Evolutionary conservation across 2,329 filamentous ascomycete genomes (phyloP).

Genomic region (Penicillium sp.): DNA sequence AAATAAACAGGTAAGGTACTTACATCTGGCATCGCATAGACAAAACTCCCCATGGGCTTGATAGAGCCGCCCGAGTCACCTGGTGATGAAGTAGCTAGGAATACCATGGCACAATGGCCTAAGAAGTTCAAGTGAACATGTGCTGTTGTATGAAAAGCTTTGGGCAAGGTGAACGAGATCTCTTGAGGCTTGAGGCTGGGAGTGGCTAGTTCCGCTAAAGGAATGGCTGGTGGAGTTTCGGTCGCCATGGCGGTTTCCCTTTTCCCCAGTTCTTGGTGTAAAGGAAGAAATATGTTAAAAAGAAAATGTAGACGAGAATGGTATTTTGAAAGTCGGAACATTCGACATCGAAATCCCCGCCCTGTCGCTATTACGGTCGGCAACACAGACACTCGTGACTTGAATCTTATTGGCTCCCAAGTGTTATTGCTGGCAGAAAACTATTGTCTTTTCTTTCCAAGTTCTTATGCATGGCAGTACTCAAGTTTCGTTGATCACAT

Average conservation of each 20-base stretch:
- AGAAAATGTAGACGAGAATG: neutral
- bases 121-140: conserved; percentile 59
- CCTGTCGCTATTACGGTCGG: neutral
- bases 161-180: conserved; percentile 58
- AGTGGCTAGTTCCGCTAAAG: conserved; percentile 19
- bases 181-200: conserved; percentile 48
- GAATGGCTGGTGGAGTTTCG: conserved; percentile 8
- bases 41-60: conserved; percentile 76
- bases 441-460: neutral
- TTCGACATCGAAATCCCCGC: conserved; percentile 2
- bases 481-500: neutral
- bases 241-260: conserved; percentile 10
- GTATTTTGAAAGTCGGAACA: neutral
- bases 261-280: neutral
- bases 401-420: neutral
- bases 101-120: conserved; percentile 53
- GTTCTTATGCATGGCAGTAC: too few relatives aligned
- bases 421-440: neutral
- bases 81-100: conserved; percentile 55
- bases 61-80: conserved; percentile 40
- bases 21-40: conserved; percentile 92
- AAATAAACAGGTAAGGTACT: conserved; percentile 19
- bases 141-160: conserved; percentile 55
- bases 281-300: neutral
- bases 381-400: neutral